Base-by-base conservation (phyloP, 148 eudicot genomes). In the Mesembryanthemum crystallinum region DNA sequence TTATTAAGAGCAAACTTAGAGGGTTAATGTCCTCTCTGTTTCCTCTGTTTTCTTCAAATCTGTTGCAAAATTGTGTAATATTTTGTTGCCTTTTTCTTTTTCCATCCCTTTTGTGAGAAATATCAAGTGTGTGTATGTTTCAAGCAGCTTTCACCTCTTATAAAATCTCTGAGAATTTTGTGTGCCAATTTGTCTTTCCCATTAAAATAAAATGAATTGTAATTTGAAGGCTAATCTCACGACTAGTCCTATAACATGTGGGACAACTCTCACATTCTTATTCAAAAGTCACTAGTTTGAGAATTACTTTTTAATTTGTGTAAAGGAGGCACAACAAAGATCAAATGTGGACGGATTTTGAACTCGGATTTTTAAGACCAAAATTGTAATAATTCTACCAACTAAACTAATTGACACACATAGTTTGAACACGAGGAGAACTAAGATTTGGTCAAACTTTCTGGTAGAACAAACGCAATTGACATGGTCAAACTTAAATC, bases 141-240 rank as follows among this genome's bases (percentile, higher is more conserved):
- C 17, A 18, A 33, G 51, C 30, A 30, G 47, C 29, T 47, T 61
- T n/a, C 23, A 28, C 49, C 47, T 49, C 68, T 60, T 35, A 23
- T 24, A 70, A 20, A 71, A 39, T 58, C 57, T 20, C 30, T 35
- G n/a, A 49, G 75, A 42, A 78, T 71, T 71, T 33, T 63, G 60
- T 60, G 24, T 0, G 7, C 62, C 27, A 5, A 64, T 35, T 21
- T 51, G 80, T 61, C 47, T 23, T 69, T 37, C 54, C 25, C 39
- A 43, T 17, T 47, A 24, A 76, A 68, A 58, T 68, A 57, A 66
- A 68, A 20, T 14, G 5, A 55, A 35, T 3, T 37, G 18, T 25
- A 35, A 37, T 39, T 20, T 66, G 23, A 23, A 21, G n/a, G 29
- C 7, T 11, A 39, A 66, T 30, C 30, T 67, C 27, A 23, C 1